A percentile compares a stretch with the other conserved stretches of the same genome.
Evolutionary conservation across 768 basidiomycete genomes (phyloP).

Genomic region (Russula vinacea): DNA sequence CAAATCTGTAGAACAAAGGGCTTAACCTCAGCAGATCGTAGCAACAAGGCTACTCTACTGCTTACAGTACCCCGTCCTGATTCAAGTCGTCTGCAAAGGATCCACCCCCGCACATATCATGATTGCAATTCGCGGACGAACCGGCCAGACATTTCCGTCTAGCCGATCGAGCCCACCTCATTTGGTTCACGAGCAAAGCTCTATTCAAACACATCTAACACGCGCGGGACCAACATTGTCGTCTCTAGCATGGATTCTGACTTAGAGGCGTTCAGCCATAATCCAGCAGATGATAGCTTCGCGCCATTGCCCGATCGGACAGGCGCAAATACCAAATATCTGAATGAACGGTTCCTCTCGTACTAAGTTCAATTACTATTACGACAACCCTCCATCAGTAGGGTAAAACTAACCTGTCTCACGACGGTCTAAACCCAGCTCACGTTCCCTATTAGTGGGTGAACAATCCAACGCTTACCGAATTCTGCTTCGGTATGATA

Average conservation of each 20-base stretch:
- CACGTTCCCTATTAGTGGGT: slow-evolving; percentile 78
- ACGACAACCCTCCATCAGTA: slow-evolving; percentile 73
- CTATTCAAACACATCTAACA: slow-evolving; percentile 63
- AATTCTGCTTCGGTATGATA: slow-evolving; percentile 80
- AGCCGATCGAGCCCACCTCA: slow-evolving; percentile 48
- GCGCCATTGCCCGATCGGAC: slow-evolving; percentile 75
- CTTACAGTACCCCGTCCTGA: slow-evolving; percentile 73
- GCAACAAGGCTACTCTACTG: slow-evolving; percentile 76
- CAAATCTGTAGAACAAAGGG: no score
- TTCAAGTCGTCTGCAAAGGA: slow-evolving; percentile 79
- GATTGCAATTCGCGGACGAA: slow-evolving; percentile 57
- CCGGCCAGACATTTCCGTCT: slow-evolving; percentile 53
- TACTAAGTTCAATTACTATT: slow-evolving; percentile 80
- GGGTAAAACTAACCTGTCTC: slow-evolving; percentile 86
- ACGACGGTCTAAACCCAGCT: slow-evolving; percentile 81
- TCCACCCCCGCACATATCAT: slow-evolving; percentile 68
- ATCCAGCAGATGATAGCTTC: slow-evolving; percentile 81
- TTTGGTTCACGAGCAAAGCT: slow-evolving; percentile 71
- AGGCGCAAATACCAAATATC: slow-evolving; percentile 80
- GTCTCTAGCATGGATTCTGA: slow-evolving; percentile 76
- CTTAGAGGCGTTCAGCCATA: slow-evolving; percentile 85
- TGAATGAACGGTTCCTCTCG: slow-evolving; percentile 81
- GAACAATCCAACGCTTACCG: slow-evolving; percentile 79
- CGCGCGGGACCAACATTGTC: slow-evolving; percentile 68
- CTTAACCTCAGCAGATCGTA: slow-evolving; percentile 62